Percentiles rank a stretch among this genome's conserved stretches.
Evolutionary conservation across 1,284 basidiomycete species (phyloP).

Genomic region (Pseudozyma thailandica): DNA sequence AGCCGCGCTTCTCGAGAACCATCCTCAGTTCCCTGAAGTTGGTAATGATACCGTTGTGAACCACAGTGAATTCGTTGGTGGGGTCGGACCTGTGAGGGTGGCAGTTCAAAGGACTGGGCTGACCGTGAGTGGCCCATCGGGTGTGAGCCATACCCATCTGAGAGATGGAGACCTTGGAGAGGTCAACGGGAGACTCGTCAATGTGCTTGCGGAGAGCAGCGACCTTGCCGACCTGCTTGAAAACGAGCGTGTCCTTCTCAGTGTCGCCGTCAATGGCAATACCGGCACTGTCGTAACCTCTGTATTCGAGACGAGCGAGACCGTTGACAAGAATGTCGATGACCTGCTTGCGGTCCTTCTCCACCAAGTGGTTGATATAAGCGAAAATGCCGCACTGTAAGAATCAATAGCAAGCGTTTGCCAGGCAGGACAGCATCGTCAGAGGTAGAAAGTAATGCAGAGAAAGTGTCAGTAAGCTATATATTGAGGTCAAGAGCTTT

Average conservation of each 20-base stretch:
- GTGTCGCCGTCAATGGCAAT: slow-evolving; percentile 94
- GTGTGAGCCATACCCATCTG: slow-evolving; percentile 99
- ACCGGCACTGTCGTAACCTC: slow-evolving; percentile 94
- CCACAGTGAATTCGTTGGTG: slow-evolving; percentile 85
- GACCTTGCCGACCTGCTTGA: slow-evolving; percentile 99
- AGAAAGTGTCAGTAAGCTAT: slow-evolving; percentile 2
- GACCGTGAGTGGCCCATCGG: slow-evolving; percentile 99
- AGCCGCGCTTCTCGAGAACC: slow-evolving; percentile 95
- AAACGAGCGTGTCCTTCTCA: slow-evolving; percentile 79
- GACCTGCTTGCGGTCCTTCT: slow-evolving; percentile 84
- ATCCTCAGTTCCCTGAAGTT: slow-evolving; percentile 88
- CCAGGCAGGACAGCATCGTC: slow-evolving; percentile 1
- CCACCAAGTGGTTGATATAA: slow-evolving; percentile 67
- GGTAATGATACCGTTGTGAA: slow-evolving; percentile 99
- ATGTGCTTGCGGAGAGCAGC: slow-evolving; percentile 92
- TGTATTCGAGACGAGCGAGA: slow-evolving; percentile 94
- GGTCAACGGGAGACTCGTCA: slow-evolving; percentile 79
- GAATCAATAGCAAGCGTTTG: background rate
- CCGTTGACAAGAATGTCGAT: slow-evolving; percentile 92
- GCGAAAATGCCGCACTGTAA: slow-evolving; percentile 67
- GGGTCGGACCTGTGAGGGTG: slow-evolving; percentile 93
- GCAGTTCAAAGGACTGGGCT: slow-evolving; percentile 83
- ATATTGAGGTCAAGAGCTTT: background rate
- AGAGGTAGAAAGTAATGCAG: background rate
- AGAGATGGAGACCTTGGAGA: slow-evolving; percentile 82